These are phyloP conservation scores for Scheffersomyces quercinus DNA, from an alignment of 1,139 yeast species.

Conservation along the genomic window DNA sequence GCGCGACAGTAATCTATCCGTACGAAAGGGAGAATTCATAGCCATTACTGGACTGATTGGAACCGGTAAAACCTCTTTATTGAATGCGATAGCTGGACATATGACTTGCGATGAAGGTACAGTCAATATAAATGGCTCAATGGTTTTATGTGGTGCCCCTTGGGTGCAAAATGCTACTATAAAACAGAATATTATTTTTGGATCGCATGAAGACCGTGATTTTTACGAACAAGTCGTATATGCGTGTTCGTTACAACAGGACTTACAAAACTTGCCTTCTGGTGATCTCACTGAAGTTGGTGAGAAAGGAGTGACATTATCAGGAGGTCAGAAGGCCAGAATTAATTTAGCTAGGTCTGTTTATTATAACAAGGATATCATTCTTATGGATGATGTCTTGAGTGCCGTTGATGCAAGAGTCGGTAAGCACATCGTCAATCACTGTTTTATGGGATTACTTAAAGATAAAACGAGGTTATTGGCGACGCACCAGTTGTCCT, in stretches of 20 bases:
- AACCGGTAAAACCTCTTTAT: constrained; percentile 48
- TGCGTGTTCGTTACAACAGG: constrained; percentile 38
- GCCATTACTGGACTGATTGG: constrained; percentile 53
- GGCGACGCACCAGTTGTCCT: constrained; percentile 49
- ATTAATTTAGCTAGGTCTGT: constrained; percentile 49
- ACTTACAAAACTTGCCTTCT: constrained; percentile 39
- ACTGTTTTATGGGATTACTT: constrained; percentile 37
- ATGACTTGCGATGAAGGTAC: constrained; percentile 48
- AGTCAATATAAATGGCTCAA: constrained; percentile 39
- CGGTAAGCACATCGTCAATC: constrained; percentile 44
- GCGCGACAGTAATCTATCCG: constrained; percentile 29
- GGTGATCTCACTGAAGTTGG: constrained; percentile 51
- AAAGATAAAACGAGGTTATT: constrained; percentile 41
- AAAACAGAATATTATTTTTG: constrained; percentile 41
- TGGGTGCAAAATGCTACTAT: constrained; percentile 48
- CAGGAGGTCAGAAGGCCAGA: constrained; percentile 53
- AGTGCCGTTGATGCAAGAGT: constrained; percentile 54
- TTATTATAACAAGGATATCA: constrained; percentile 40
- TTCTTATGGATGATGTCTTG: constrained; percentile 47
- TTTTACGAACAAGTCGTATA: constrained; percentile 31
- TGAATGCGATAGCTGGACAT: constrained; percentile 47
- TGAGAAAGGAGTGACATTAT: constrained; percentile 49
- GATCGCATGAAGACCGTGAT: constrained; percentile 24
- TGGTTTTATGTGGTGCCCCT: constrained; percentile 52
- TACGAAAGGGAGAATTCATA: constrained; percentile 44